Base-by-base conservation (phyloP, 1,284 basidiomycete genomes). In the Somion occarium region DNA sequence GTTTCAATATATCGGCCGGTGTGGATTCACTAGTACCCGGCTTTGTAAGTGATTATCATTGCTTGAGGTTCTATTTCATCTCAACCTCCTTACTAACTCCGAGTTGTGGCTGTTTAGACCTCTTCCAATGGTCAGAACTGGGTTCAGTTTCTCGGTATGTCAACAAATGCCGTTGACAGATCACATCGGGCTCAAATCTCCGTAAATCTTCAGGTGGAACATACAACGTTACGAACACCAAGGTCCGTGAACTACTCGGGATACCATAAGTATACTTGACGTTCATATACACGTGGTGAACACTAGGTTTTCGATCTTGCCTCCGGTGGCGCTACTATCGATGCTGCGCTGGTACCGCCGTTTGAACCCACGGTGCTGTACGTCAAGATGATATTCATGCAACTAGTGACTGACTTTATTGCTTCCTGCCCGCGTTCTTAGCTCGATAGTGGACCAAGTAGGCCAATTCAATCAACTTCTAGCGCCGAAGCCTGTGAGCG, bases 61-160 rank as follows among this genome's bases (percentile, higher is more conserved):
- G 7, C 30, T 49, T 25, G 44, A 48, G 43, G 52, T 46, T 39
- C 50, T 34, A 44, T 30, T 19, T n/a, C n/a, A n/a, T 30, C 38
- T 41, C 26, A 49, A 46, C 46, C 34, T 39, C 48, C 15, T 45
- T 34, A 37, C 18, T 20, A 24, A 26, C 51, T 9, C 39, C 39
- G 18, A 41, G 18, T 41, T 37, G 7, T 22, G 15, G 18, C 42
- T 18, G 44, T 47, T 22, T 19, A 56, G 80, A 79, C 78, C 20
- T 80, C 79, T 11, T 80, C 80, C 18, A 82, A 84, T 61, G 83
- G 82, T 15, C 81, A 72, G 1, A 84, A 82, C 62, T 85, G 81
- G 81, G 79, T 81, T 9, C 66, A 78, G 56, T 76, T 72, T 59
- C 68, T 82, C 53, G 69, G 79, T 80, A 56, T 60, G 65, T 54